phyloP scores from a whole-genome alignment of 495 filamentous ascomycete genomes.

The Ramalina intermedia region DNA sequence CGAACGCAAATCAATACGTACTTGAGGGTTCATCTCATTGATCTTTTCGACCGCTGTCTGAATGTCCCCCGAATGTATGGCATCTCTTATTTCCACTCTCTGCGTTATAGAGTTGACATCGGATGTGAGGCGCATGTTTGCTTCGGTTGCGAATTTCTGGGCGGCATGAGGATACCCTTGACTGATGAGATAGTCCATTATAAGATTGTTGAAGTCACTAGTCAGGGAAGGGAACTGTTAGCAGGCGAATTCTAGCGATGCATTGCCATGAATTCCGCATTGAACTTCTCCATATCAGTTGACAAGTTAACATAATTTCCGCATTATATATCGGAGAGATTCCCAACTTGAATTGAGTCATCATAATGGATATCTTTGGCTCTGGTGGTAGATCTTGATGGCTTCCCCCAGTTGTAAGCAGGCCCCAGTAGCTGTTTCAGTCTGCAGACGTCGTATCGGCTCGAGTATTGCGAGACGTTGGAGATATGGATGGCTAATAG shows the following conservation, averaged over 20 bases:
- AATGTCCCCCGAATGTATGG: constrained; percentile 40
- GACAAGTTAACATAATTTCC: constrained; percentile 72
- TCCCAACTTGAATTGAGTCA: constrained; percentile 94
- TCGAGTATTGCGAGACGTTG: too few species aligned
- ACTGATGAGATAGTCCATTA: constrained; percentile 94
- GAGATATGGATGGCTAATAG: too few species aligned
- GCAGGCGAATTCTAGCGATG: background rate
- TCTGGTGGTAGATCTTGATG: too few species aligned
- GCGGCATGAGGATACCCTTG: constrained; percentile 92
- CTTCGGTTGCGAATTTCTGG: constrained; percentile 84
- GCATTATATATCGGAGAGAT: constrained; percentile 96
- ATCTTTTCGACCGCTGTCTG: constrained; percentile 70
- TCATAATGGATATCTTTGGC: constrained; percentile 39
- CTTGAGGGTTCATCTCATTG: constrained; percentile 82
- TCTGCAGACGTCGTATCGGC: too few species aligned
- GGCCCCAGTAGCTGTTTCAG: too few species aligned
- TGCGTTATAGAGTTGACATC: constrained; percentile 59
- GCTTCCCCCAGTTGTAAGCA: too few species aligned
- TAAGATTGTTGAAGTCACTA: constrained; percentile 88
- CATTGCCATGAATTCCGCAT: background rate
- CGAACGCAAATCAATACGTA: constrained; percentile 32
- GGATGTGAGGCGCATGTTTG: constrained; percentile 63
- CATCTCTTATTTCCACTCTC: constrained; percentile 48
- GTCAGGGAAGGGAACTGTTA: background rate
- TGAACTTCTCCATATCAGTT: constrained; percentile 35